Evolutionary conservation across 768 basidiomycete species (phyloP).

Genomic region (Boletus eberwhitei): DNA sequence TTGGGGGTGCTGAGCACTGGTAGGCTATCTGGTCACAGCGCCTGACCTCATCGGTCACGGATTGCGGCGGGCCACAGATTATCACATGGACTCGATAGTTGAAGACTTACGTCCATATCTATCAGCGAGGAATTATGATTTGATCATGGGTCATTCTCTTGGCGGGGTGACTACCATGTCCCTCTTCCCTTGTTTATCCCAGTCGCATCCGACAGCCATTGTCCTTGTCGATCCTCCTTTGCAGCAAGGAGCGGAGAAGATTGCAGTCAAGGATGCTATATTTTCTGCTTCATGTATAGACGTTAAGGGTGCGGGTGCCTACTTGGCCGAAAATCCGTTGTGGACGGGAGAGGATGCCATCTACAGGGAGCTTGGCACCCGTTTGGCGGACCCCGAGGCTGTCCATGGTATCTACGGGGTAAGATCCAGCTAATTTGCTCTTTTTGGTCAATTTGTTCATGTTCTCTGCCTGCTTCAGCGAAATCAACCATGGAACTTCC

Average conservation of each 20-base stretch:
- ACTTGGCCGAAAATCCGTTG: not conserved
- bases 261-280: not conserved
- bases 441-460: not conserved
- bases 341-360: not conserved
- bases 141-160: conserved; percentile 20
- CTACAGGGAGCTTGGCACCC: not conserved
- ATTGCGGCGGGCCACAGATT: not conserved
- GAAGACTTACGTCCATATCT: conserved; percentile 16
- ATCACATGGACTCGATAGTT: conserved; percentile 1
- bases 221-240: not conserved
- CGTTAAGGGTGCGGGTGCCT: not conserved
- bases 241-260: not conserved
- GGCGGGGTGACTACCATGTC: conserved; percentile 12
- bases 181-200: conserved; percentile 7
- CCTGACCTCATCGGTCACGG: conserved; percentile 12
- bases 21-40: conserved; percentile 21
- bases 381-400: not conserved
- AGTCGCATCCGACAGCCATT: not conserved
- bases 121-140: conserved; percentile 4
- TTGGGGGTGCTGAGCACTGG: not conserved
- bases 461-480: conserved; percentile 1
- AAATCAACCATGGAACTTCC: conserved; percentile 18
- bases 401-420: not conserved
- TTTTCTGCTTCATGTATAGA: not conserved
- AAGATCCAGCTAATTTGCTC: not conserved